A percentile compares a stretch with the other conserved stretches of the same genome.
Conservation (phyloP, 2,329 filamentous ascomycete species). For the Monilinia fructicola region DNA sequence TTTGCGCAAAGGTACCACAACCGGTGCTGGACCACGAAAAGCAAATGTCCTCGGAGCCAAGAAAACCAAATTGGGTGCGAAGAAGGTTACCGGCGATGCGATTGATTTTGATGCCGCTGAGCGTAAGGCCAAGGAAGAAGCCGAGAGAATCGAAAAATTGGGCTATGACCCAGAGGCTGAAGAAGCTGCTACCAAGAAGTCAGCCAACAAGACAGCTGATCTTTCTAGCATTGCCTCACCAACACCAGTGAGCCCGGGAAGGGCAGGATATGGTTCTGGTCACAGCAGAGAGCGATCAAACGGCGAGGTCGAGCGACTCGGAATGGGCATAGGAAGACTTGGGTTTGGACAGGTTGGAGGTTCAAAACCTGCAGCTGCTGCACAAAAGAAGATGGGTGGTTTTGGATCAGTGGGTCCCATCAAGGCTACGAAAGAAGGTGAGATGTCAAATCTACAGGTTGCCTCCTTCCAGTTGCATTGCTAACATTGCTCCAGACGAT, state of each 20-base stretch:
- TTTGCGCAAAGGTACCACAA: conserved; percentile 70
- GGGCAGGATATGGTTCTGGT: conserved; percentile 61
- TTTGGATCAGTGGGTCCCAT: conserved; percentile 83
- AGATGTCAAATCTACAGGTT: conserved; percentile 16
- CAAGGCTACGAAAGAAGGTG: conserved; percentile 69
- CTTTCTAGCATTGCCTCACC: conserved; percentile 66
- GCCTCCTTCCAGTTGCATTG: neutral
- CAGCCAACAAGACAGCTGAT: conserved; percentile 44
- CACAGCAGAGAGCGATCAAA: conserved; percentile 61
- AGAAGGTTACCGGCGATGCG: conserved; percentile 77
- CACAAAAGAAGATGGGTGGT: conserved; percentile 61
- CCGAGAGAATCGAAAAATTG: conserved; percentile 90
- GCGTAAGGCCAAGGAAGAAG: conserved; percentile 95
- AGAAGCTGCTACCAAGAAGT: conserved; percentile 49
- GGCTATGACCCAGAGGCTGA: conserved; percentile 95
- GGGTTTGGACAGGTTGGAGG: conserved; percentile 41
- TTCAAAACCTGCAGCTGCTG: conserved; percentile 42
- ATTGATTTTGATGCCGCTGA: conserved; percentile 98
- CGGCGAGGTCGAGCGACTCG: conserved; percentile 82
- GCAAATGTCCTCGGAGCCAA: conserved; percentile 82
- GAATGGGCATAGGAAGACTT: conserved; percentile 54
- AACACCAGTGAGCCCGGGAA: conserved; percentile 68
- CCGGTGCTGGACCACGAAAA: conserved; percentile 69
- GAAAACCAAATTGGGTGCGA: conserved; percentile 85
- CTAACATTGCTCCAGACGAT: conserved; percentile 55